Base-by-base conservation (phyloP, 805 yeast genomes). In the Saccharomycopsis selenospora region DNA sequence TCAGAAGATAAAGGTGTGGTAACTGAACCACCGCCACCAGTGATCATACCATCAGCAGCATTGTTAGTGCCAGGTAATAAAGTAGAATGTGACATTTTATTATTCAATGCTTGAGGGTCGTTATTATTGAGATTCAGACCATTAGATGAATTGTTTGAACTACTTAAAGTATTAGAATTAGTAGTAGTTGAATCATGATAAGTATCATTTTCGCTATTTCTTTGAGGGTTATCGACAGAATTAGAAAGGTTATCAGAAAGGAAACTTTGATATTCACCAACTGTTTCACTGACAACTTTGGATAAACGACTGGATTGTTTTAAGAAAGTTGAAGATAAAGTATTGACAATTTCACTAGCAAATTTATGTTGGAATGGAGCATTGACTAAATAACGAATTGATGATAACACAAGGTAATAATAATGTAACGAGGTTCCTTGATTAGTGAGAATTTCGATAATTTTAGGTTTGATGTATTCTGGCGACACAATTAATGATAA, bases 391-490 rank as follows among this genome's bases (percentile, higher is more conserved):
- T 42, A 41, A 26, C 40, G 26, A 3, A 53, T 38, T 4, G 52
- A 43, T 28, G 44, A 45, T 11, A 45, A 40, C 14, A 50, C 43
- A 23, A 50, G 47, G 25, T 47, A 50, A 33, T 47, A 50, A 27
- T 42, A 48, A 18, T 46, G 52, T 10, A 53, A 29, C 5, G 50
- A 45, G 23, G 48, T 53, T 14, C 50, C 51, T 7, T 52, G 52
- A 42, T 50, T 47, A 10, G 49, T 48, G 26, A 53, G 44, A 27
- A 50, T 47, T 1, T 26, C 27, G 20, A 53, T 40, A n/a, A 53
- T 47, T 17, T 50, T 51, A 10, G 54, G 54, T 25, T 50, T 48
- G 41, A 48, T 48, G 13, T 45, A 33, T 18, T 53, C 54, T 10
- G 54, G 54, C 18, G 46, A 42, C 11, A 53, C 17, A n/a, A 50